Percentiles rank a stretch among this genome's conserved stretches.
These are phyloP conservation scores for Leccinum rimulosum DNA, from an alignment of 768 basidiomycete genomes.

Conservation along the genomic window DNA sequence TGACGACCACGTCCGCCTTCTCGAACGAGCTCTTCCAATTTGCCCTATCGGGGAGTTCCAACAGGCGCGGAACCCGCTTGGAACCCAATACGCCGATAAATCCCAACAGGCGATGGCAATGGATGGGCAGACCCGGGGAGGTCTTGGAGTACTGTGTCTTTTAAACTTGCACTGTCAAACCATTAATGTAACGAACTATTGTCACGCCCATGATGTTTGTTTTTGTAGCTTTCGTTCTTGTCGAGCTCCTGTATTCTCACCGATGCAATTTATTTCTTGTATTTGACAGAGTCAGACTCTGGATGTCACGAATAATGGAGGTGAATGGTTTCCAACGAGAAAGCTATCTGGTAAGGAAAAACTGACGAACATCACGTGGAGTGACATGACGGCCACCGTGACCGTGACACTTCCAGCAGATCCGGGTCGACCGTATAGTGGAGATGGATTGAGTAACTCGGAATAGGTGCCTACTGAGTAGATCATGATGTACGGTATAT, in stretches of 20 bases:
- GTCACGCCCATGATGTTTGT: background rate
- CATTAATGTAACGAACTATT: constrained; percentile 2
- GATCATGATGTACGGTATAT: no score
- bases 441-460: no score
- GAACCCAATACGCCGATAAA: constrained; percentile 72
- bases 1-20: constrained; percentile 72
- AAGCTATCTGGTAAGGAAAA: background rate
- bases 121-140: constrained; percentile 82
- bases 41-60: constrained; percentile 63
- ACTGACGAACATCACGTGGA: no score
- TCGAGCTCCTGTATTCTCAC: background rate
- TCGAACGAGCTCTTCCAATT: constrained; percentile 67
- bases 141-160: constrained; percentile 48
- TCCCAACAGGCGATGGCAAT: constrained; percentile 67
- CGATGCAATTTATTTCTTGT: constrained; percentile 1
- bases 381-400: no score
- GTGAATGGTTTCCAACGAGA: no score
- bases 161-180: constrained; percentile 6
- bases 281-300: background rate
- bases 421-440: no score
- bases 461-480: no score
- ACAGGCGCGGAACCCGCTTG: constrained; percentile 58
- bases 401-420: no score
- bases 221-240: background rate
- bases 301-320: background rate